Conservation (phyloP, 148 eudicot species). For the Rheum nobile region DNA sequence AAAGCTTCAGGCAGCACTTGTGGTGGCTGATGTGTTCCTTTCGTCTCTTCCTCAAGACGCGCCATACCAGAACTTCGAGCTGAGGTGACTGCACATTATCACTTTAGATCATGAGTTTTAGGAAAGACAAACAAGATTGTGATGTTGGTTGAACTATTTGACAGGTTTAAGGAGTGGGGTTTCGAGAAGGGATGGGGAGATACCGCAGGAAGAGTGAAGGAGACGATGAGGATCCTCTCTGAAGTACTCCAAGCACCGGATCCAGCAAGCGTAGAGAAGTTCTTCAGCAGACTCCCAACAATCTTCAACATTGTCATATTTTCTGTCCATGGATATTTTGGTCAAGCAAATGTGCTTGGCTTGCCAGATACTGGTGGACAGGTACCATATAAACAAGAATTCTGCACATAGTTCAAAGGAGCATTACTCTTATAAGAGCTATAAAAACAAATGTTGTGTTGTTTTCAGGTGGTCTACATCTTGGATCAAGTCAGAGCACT, state of each 20-base stretch:
- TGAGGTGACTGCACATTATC: conserved; percentile 40
- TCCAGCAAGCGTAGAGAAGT: conserved; percentile 43
- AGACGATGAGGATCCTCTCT: conserved; percentile 65
- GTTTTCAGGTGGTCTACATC: conserved; percentile 77
- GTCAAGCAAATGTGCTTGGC: conserved; percentile 85
- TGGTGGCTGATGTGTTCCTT: conserved; percentile 64
- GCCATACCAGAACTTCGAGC: conserved; percentile 57
- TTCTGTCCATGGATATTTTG: conserved; percentile 92
- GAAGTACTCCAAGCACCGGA: conserved; percentile 92
- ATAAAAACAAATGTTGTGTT: neutral
- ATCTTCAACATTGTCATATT: conserved; percentile 71
- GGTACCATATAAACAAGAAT: conserved; percentile 24
- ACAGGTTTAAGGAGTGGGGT: conserved; percentile 88
- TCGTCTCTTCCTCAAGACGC: conserved; percentile 50
- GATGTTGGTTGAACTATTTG: neutral
- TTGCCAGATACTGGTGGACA: conserved; percentile 98
- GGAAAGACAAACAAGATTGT: neutral
- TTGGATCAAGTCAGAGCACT: conserved; percentile 89
- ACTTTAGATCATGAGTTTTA: neutral
- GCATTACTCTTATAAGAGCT: neutral
- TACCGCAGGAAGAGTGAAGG: conserved; percentile 58
- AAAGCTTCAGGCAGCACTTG: conserved; percentile 65
- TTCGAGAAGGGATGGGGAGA: conserved; percentile 98
- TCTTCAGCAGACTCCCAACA: conserved; percentile 62
- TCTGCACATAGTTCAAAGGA: neutral